These are phyloP conservation scores for Persicaria maculosa DNA, from an alignment of 148 eudicot species.

Conservation along the genomic window DNA sequence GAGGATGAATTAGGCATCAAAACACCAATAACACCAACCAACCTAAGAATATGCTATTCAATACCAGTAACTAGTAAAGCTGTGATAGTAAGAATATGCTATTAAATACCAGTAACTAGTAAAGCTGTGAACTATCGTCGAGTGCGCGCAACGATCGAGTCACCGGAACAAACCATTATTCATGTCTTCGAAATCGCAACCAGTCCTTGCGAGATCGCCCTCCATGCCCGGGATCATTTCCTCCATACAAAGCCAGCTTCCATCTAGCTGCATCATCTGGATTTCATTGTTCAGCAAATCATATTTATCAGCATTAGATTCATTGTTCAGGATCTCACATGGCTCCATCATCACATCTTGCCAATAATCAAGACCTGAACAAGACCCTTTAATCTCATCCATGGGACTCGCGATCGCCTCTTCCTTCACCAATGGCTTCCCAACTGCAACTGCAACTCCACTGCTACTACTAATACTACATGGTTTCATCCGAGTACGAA, in stretches of 20 bases:
- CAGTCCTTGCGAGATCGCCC: slow-evolving; percentile 5
- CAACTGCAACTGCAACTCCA: background rate
- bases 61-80: background rate
- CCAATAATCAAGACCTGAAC: slow-evolving; percentile 21
- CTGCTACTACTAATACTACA: too few species aligned
- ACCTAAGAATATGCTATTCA: background rate
- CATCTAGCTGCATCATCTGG: background rate
- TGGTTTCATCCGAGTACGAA: too few species aligned
- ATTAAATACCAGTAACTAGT: too few species aligned
- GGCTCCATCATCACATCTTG: slow-evolving; percentile 28
- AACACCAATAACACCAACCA: background rate
- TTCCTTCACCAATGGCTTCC: background rate
- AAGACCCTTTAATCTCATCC: background rate
- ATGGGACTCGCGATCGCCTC: background rate
- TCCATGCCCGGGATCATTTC: slow-evolving; percentile 13
- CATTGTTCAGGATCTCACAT: background rate
- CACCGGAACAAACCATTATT: background rate
- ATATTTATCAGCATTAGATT: slow-evolving; percentile 2
- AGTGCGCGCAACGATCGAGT: background rate
- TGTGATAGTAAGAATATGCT: too few species aligned
- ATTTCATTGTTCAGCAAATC: background rate
- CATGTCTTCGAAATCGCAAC: background rate
- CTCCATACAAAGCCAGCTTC: slow-evolving; percentile 16
- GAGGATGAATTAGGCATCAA: background rate
- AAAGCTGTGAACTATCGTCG: too few species aligned